Base-by-base conservation (phyloP, 169 alveolate genomes). In the Theileria sp. region DNA sequence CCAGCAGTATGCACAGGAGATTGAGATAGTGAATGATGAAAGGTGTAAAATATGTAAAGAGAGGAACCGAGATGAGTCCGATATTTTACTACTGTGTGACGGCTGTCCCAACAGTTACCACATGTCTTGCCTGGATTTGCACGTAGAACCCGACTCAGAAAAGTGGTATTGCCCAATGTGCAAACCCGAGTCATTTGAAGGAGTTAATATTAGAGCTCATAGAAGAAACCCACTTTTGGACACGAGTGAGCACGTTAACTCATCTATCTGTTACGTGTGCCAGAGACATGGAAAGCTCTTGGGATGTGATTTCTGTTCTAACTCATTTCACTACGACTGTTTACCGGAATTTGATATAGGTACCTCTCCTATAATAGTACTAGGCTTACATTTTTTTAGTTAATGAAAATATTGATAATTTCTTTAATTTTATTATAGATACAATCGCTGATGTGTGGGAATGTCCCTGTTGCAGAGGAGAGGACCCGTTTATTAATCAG, bases 51-150 rank as follows among this genome's bases (percentile, higher is more conserved):
- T 93, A 62, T 93, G 96, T 58, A 70, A 87, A 61, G 96, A 93
- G 60, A 79, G 67, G 19, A 85, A 85, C 38, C 79, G 91, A 32
- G 92, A 92, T 30, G 85, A 90, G 30, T 86, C 92, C 17, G 87
- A 91, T 44, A 75, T 92, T 38, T 85, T 94, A 77, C 88, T 94
- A 51, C 80, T 93, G 79, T 94, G 97, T 58, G 97, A 94, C 81
- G 97, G 97, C 58, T 94, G 97, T n/a, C 97, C 97, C 8, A 93
- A 94, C 87, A 89, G 95, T 65, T 93, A 93, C 64, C 97, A 94
- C 81, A 87, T 92, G 28, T 81, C 92, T 17, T 94, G 97, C 79
- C 84, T 94, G 65, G 84, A 94, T 13, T 87, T 93, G 38, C 92
- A 77, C 19, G 94, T 92, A 30, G 96, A 92, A 60, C 96, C 96